phyloP scores from a whole-genome alignment of 805 yeast genomes.

The Pachysolen tannophilus region DNA sequence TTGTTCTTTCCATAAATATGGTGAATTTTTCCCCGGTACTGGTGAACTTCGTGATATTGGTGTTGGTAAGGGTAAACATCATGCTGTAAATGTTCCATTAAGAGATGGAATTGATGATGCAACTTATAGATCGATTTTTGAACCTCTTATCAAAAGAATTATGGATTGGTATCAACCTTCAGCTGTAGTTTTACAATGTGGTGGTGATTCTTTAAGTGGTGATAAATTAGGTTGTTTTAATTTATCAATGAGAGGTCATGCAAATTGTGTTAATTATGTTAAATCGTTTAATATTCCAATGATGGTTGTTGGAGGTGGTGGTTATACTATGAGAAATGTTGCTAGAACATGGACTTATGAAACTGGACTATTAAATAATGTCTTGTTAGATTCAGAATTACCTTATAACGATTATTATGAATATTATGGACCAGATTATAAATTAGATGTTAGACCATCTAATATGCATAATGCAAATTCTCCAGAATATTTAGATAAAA shows the following conservation, averaged over 20 bases:
- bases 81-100: conserved; percentile 78
- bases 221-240: conserved; percentile 96
- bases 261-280: conserved; percentile 87
- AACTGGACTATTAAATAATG: conserved; percentile 80
- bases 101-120: conserved; percentile 94
- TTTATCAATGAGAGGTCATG: conserved; percentile 88
- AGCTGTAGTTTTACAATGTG: conserved; percentile 96
- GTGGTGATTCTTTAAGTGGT: conserved; percentile 95
- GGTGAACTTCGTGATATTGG: conserved; percentile 84
- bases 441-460: conserved; percentile 88
- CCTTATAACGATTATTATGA: conserved; percentile 97
- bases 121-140: conserved; percentile 75
- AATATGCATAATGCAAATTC: conserved; percentile 96
- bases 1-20: conserved; percentile 84
- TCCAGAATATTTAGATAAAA: conserved; percentile 83
- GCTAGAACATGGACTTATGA: conserved; percentile 94
- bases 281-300: conserved; percentile 81
- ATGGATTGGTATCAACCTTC: conserved; percentile 90
- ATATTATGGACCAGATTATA: conserved; percentile 95
- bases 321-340: conserved; percentile 95
- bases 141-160: conserved; percentile 73
- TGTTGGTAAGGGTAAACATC: conserved; percentile 76
- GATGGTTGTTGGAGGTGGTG: conserved; percentile 97
- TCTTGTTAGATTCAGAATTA: conserved; percentile 62
- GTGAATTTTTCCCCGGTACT: conserved; percentile 91